phyloP scores from a whole-genome alignment of 208 protist species.

The Blechomonas ayalai region DNA sequence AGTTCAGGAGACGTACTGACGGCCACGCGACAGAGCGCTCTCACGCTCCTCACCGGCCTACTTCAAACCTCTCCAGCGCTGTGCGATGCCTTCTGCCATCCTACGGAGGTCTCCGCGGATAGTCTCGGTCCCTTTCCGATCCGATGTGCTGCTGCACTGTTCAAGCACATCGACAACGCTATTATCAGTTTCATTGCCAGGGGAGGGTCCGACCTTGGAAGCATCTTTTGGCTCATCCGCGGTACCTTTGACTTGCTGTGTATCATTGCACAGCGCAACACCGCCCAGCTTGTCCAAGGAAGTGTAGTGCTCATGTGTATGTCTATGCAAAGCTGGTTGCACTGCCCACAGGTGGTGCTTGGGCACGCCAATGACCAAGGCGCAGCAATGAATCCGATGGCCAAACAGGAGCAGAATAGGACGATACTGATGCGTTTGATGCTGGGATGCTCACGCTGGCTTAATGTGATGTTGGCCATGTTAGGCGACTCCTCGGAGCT shows the following conservation, averaged over 20 bases:
- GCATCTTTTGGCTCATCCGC: constrained; percentile 37
- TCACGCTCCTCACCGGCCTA: constrained; percentile 50
- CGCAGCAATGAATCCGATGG: constrained; percentile 6
- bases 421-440: constrained; percentile 54
- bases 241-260: constrained; percentile 54
- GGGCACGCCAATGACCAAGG: constrained; percentile 20
- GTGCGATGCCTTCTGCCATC: constrained; percentile 57
- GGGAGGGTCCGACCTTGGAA: constrained; percentile 13
- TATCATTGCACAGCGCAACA: constrained; percentile 44
- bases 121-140: constrained; percentile 25
- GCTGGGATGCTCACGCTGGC: constrained; percentile 46
- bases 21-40: constrained; percentile 15
- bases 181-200: constrained; percentile 32
- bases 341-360: constrained; percentile 43
- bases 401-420: constrained; percentile 44
- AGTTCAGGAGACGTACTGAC: neutral
- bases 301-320: constrained; percentile 44
- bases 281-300: constrained; percentile 46
- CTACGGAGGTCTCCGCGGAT: constrained; percentile 9
- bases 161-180: constrained; percentile 41
- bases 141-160: constrained; percentile 35
- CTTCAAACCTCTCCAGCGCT: constrained; percentile 52
- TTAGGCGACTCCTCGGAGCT: constrained; percentile 37
- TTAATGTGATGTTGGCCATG: constrained; percentile 50
- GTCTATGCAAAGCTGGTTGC: constrained; percentile 55